phyloP scores from a whole-genome alignment of 2,329 filamentous ascomycete genomes.

The Pseudopithomyces maydicus region DNA sequence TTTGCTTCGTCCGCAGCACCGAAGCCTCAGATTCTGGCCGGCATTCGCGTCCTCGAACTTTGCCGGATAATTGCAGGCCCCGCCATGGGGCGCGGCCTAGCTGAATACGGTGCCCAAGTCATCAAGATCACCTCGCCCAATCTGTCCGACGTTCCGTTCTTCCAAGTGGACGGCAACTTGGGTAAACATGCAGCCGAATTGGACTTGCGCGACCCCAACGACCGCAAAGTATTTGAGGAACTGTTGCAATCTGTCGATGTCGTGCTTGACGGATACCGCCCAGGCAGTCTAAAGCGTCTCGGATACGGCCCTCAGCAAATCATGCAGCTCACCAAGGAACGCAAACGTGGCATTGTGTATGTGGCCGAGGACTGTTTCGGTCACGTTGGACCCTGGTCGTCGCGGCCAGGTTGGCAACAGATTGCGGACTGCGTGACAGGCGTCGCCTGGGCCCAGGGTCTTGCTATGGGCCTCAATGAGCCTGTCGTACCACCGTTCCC shows the following conservation, averaged over 20 bases:
- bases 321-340: conserved; percentile 56
- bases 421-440: conserved; percentile 71
- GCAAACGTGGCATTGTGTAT: conserved; percentile 68
- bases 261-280: conserved; percentile 71
- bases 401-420: conserved; percentile 72
- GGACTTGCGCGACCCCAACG: conserved; percentile 62
- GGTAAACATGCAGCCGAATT: conserved; percentile 71
- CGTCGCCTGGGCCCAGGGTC: conserved; percentile 66
- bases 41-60: conserved; percentile 75
- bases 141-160: conserved; percentile 73
- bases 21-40: conserved; percentile 52
- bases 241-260: conserved; percentile 68
- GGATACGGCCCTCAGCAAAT: conserved; percentile 67
- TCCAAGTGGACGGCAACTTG: conserved; percentile 74
- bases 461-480: conserved; percentile 64
- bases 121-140: conserved; percentile 72
- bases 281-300: conserved; percentile 66
- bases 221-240: conserved; percentile 61
- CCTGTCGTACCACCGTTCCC: conserved; percentile 69
- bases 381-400: conserved; percentile 66
- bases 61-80: conserved; percentile 78
- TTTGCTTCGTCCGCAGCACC: conserved; percentile 46
- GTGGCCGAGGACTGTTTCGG: conserved; percentile 76
- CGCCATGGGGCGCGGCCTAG: conserved; percentile 71
- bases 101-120: conserved; percentile 77